phyloP scores from a whole-genome alignment of 225 moss, liverwort and hornwort species.

The Neckera pumila region DNA sequence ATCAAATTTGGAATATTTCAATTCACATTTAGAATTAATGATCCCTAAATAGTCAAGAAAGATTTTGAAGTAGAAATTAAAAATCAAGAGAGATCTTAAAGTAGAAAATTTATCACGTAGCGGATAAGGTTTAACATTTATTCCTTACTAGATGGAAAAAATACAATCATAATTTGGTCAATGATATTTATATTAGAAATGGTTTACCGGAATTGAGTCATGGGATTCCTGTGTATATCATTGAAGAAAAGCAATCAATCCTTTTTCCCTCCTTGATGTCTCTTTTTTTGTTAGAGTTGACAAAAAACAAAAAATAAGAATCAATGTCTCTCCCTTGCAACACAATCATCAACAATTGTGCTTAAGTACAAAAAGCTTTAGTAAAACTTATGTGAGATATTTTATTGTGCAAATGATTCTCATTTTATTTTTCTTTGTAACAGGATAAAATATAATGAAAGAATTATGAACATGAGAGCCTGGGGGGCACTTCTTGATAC shows the following conservation, averaged over 20 bases:
- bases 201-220: neutral
- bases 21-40: neutral
- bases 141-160: neutral
- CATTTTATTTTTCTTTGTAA: neutral
- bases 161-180: accelerated
- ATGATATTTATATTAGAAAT: neutral
- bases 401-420: neutral
- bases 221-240: accelerated
- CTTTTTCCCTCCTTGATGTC: accelerated
- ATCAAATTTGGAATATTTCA: neutral
- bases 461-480: neutral
- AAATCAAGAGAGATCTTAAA: neutral
- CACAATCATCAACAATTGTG: neutral
- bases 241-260: neutral
- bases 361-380: accelerated
- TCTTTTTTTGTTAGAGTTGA: accelerated
- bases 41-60: too few species aligned
- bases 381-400: neutral
- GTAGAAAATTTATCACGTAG: neutral
- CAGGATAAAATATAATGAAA: neutral
- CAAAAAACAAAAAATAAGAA: neutral
- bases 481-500: accelerated
- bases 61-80: too few species aligned
- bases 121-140: accelerated
- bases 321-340: accelerated